Evolutionary conservation across 768 basidiomycete genomes (phyloP).

Genomic region (Chiua virens): DNA sequence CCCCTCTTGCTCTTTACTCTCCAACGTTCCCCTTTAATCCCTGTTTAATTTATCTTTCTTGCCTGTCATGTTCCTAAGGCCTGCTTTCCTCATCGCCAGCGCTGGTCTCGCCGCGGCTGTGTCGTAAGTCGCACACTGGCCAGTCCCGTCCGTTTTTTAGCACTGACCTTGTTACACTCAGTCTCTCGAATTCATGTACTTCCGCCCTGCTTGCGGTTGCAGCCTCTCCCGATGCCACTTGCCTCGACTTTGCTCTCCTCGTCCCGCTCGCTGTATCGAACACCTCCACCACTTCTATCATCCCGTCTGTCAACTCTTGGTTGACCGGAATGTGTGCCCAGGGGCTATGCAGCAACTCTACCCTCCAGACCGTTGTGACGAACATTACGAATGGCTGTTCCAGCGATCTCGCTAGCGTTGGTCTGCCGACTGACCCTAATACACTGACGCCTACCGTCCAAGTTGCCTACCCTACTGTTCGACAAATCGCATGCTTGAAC

Average conservation of each 20-base stretch:
- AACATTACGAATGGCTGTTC: slow-evolving; percentile 56
- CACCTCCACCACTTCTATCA: slow-evolving; percentile 32
- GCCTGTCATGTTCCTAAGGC: slow-evolving; percentile 25
- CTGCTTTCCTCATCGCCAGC: slow-evolving; percentile 29
- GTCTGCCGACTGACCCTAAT: slow-evolving; percentile 18
- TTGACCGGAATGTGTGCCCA: slow-evolving; percentile 53
- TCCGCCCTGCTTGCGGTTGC: slow-evolving; percentile 46
- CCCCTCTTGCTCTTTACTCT: neutral
- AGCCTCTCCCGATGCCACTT: slow-evolving; percentile 34
- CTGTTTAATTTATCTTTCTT: neutral
- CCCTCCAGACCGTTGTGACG: slow-evolving; percentile 52
- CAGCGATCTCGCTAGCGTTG: slow-evolving; percentile 34
- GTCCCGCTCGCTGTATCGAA: slow-evolving; percentile 26
- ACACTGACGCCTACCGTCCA: slow-evolving; percentile 43
- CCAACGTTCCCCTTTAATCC: neutral
- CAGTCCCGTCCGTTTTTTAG: neutral
- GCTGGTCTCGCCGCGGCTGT: slow-evolving; percentile 43
- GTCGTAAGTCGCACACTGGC: slow-evolving; percentile 35
- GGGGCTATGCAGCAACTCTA: slow-evolving; percentile 56
- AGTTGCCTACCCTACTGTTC: slow-evolving; percentile 53
- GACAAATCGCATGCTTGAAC: slow-evolving; percentile 60
- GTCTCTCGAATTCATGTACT: slow-evolving; percentile 42
- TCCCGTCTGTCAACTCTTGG: slow-evolving; percentile 57
- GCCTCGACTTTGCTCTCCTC: slow-evolving; percentile 40
- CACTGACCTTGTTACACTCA: neutral